These are phyloP conservation scores for Arthrocladium fulminans DNA, from an alignment of 2,329 filamentous ascomycete species.

Conservation along the genomic window DNA sequence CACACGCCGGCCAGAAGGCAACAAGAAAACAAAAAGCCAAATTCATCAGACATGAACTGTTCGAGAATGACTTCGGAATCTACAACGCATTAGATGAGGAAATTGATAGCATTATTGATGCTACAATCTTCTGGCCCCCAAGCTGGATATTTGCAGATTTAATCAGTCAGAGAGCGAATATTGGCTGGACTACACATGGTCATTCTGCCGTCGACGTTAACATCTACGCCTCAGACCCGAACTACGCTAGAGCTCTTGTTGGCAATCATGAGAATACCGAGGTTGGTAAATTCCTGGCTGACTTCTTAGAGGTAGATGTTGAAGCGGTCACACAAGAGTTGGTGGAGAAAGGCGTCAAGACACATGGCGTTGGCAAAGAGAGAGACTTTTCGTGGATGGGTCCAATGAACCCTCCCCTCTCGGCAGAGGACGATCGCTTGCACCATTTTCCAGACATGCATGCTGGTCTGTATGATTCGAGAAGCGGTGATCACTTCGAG, in stretches of 20 bases:
- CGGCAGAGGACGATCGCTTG: neutral
- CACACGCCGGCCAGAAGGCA: conserved; percentile 9
- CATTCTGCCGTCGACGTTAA: conserved; percentile 94
- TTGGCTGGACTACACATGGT: conserved; percentile 91
- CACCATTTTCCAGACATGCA: neutral
- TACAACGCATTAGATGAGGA: conserved; percentile 63
- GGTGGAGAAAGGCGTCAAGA: conserved; percentile 27
- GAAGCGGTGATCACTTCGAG: neutral
- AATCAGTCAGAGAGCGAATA: conserved; percentile 49
- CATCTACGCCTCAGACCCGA: conserved; percentile 73
- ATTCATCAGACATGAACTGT: conserved; percentile 58
- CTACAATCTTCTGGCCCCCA: conserved; percentile 45
- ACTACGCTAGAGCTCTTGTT: conserved; percentile 52
- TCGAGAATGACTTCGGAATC: conserved; percentile 67
- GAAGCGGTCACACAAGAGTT: conserved; percentile 69
- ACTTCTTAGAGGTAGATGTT: conserved; percentile 73
- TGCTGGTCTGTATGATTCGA: neutral
- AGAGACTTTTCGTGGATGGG: conserved; percentile 34
- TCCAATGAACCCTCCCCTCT: conserved; percentile 11
- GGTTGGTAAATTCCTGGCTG: conserved; percentile 68
- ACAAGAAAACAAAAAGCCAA: conserved; percentile 22
- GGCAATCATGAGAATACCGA: conserved; percentile 96
- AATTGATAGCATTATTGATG: conserved; percentile 54
- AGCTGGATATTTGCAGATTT: conserved; percentile 68
- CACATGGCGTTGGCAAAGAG: conserved; percentile 13